These are phyloP conservation scores for Chalciporus piperatus DNA, from an alignment of 768 basidiomycete species.

Conservation along the genomic window DNA sequence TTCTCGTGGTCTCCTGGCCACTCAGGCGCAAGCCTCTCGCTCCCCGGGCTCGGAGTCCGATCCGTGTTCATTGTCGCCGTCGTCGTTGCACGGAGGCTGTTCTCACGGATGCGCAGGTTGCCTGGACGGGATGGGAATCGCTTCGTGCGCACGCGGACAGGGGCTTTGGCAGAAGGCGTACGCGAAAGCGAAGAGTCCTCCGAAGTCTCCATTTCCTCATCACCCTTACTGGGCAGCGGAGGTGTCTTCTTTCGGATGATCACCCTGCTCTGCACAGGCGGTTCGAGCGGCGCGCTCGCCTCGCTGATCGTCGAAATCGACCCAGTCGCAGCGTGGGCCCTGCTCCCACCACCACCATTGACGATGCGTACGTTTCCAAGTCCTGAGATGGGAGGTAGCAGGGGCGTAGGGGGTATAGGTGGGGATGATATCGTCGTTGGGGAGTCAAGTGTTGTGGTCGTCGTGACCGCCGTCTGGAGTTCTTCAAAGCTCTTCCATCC, in stretches of 20 bases:
- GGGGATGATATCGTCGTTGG: constrained; percentile 38
- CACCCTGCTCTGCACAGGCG: constrained; percentile 28
- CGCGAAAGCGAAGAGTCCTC: constrained; percentile 31
- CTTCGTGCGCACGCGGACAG: constrained; percentile 50
- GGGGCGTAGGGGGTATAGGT: constrained; percentile 39
- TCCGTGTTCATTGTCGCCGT: constrained; percentile 22
- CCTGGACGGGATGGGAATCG: constrained; percentile 45
- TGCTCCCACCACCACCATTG: constrained; percentile 22
- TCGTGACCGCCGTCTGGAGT: not conserved
- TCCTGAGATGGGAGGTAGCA: constrained; percentile 19
- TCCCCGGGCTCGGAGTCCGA: constrained; percentile 44
- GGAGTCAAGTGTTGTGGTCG: constrained; percentile 33
- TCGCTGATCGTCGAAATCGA: constrained; percentile 33
- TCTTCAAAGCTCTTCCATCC: constrained; percentile 34
- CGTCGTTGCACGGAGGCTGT: constrained; percentile 10
- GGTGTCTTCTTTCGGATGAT: constrained; percentile 40
- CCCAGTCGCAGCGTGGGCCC: constrained; percentile 25
- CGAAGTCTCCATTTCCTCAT: constrained; percentile 40
- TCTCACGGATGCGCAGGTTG: constrained; percentile 45
- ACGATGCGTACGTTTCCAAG: constrained; percentile 24
- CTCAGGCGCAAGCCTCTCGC: constrained; percentile 49
- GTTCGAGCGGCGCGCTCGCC: constrained; percentile 19
- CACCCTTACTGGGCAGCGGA: constrained; percentile 13
- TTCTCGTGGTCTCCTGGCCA: constrained; percentile 52
- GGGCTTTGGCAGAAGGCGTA: constrained; percentile 35